Conservation (phyloP, 1,139 yeast species). For the Blastobotrys proliferans region DNA sequence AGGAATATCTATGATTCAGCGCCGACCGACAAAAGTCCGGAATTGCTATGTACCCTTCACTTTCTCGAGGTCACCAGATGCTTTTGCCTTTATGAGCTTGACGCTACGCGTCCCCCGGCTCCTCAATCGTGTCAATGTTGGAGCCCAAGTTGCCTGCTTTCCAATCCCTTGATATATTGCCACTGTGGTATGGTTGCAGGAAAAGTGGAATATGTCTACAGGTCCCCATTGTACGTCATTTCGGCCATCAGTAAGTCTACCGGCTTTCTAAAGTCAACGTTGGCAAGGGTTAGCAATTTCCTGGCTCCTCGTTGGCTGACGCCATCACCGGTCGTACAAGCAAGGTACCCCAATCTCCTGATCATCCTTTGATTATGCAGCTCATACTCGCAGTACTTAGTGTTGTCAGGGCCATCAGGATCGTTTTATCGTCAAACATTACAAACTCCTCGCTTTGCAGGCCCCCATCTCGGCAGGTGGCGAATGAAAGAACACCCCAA, state of each 20-base stretch:
- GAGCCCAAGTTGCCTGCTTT: neutral
- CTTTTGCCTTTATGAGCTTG: too few species aligned
- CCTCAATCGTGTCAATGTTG: neutral
- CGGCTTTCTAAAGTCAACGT: neutral
- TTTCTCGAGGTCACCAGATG: too few species aligned
- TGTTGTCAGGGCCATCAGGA: neutral
- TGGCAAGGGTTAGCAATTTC: neutral
- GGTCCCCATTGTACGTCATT: neutral
- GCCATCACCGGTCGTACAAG: neutral
- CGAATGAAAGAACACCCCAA: constrained; percentile 10
- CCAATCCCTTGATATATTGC: neutral
- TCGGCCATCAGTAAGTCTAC: neutral
- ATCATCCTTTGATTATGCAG: neutral
- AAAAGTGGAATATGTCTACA: neutral
- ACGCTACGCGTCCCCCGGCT: neutral
- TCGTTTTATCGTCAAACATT: neutral
- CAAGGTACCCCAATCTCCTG: neutral
- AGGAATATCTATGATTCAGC: too few species aligned
- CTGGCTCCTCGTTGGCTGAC: neutral
- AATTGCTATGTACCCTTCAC: too few species aligned
- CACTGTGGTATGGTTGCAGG: neutral
- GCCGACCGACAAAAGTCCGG: too few species aligned
- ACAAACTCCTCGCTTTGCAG: constrained; percentile 4
- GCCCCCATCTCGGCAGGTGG: constrained; percentile 5
- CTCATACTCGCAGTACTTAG: neutral